Evolutionary conservation across 2,329 filamentous ascomycete genomes (phyloP).

Genomic region (Neonectria faginata): DNA sequence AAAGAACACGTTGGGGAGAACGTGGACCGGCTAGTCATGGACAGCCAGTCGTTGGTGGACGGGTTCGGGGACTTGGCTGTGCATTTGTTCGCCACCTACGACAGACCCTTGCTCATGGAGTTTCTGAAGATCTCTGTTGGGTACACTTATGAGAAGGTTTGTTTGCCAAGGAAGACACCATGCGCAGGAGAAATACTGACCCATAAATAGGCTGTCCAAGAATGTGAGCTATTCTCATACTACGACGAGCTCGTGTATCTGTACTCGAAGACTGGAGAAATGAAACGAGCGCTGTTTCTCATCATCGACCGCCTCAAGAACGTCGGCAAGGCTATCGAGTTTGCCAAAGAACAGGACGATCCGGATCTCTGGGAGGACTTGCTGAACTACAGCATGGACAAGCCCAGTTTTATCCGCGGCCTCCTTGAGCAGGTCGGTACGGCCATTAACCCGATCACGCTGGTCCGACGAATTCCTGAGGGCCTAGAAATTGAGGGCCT

Average conservation of each 20-base stretch:
- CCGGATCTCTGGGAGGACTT: constrained; percentile 95
- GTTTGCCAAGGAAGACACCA: not conserved
- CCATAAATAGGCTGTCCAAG: constrained; percentile 67
- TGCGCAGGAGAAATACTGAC: constrained; percentile 30
- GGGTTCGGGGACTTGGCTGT: constrained; percentile 89
- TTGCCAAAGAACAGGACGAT: constrained; percentile 93
- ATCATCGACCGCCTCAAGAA: constrained; percentile 95
- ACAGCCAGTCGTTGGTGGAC: constrained; percentile 79
- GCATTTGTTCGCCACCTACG: constrained; percentile 85
- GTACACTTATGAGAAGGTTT: constrained; percentile 84
- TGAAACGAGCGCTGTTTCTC: constrained; percentile 88
- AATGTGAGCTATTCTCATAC: constrained; percentile 85
- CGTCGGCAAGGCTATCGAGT: constrained; percentile 91
- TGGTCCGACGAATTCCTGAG: constrained; percentile 91
- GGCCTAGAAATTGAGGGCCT: constrained; percentile 93
- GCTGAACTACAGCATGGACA: constrained; percentile 96
- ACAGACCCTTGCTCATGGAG: constrained; percentile 83
- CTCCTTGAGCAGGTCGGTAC: constrained; percentile 95
- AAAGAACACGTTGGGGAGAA: constrained; percentile 65
- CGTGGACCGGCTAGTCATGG: constrained; percentile 67
- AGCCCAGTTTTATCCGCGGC: constrained; percentile 92
- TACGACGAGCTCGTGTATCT: constrained; percentile 95
- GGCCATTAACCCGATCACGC: constrained; percentile 88
- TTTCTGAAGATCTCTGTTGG: constrained; percentile 87
- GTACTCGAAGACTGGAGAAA: constrained; percentile 94